A percentile compares a stretch with the other conserved stretches of the same genome.
These are phyloP conservation scores for Talaromyces islandicus DNA, from an alignment of 2,329 filamentous ascomycete species.

Conservation along the genomic window DNA sequence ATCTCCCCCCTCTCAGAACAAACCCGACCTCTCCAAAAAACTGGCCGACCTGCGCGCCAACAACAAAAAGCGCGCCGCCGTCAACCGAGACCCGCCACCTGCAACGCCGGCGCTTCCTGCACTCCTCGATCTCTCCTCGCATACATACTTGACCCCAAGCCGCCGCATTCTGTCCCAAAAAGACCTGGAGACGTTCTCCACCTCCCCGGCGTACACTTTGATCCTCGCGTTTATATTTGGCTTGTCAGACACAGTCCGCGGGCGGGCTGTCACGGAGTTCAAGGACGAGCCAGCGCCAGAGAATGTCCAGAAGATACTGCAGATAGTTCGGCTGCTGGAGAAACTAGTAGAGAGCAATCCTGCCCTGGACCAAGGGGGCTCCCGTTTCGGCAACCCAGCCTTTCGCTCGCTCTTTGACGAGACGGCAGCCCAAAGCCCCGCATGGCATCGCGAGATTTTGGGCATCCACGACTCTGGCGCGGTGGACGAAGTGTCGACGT, in stretches of 20 bases:
- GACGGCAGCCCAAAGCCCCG: conserved; percentile 31
- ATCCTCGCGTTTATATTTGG: conserved; percentile 80
- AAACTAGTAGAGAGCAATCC: conserved; percentile 63
- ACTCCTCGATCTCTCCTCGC: conserved; percentile 56
- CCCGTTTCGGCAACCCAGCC: conserved; percentile 88
- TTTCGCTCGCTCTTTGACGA: conserved; percentile 73
- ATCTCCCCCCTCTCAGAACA: conserved; percentile 5
- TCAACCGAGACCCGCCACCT: conserved; percentile 54
- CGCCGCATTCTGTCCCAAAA: conserved; percentile 73
- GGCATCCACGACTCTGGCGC: conserved; percentile 41
- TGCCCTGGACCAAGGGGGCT: conserved; percentile 78
- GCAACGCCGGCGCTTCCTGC: conserved; percentile 67
- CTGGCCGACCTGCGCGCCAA: conserved; percentile 31
- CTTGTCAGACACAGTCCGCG: conserved; percentile 73
- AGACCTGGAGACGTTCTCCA: conserved; percentile 76
- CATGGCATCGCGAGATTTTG: conserved; percentile 38
- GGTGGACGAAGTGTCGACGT: conserved; percentile 67
- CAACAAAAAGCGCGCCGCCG: conserved; percentile 24
- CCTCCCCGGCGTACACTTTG: conserved; percentile 68
- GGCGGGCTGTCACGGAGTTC: conserved; percentile 23
- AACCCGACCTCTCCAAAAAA: conserved; percentile 35
- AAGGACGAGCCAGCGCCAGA: conserved; percentile 43
- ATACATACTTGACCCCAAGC: conserved; percentile 61
- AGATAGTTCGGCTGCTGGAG: conserved; percentile 65
- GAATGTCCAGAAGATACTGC: conserved; percentile 58